These are phyloP conservation scores for Penicillium robsamsonii DNA, from an alignment of 495 filamentous ascomycete species.

Conservation along the genomic window DNA sequence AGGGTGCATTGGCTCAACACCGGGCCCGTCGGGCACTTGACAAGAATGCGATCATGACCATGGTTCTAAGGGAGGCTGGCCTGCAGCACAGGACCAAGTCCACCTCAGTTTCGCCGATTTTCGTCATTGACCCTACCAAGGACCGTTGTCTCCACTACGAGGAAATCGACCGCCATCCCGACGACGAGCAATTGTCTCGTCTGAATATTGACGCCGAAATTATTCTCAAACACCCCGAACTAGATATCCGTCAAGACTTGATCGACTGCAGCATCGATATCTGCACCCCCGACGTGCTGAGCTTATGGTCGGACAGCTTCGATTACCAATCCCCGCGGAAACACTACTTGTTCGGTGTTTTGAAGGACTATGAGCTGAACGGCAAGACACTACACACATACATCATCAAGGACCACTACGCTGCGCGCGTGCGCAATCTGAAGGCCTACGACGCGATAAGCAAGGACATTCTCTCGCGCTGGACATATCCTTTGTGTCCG, in stretches of 20 bases:
- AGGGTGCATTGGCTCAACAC: conserved; percentile 73
- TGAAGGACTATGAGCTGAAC: conserved; percentile 96
- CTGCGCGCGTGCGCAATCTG: conserved; percentile 78
- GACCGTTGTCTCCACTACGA: conserved; percentile 92
- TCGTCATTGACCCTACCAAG: conserved; percentile 77
- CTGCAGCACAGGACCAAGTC: conserved; percentile 69
- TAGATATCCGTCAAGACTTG: conserved; percentile 81
- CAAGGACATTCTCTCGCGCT: conserved; percentile 79
- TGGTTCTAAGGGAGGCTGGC: conserved; percentile 82
- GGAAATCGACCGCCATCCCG: conserved; percentile 53
- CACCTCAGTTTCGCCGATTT: conserved; percentile 71
- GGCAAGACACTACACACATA: conserved; percentile 94
- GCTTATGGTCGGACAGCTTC: conserved; percentile 95
- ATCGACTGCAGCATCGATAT: conserved; percentile 97
- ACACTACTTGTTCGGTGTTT: conserved; percentile 84
- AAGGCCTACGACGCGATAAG: conserved; percentile 90
- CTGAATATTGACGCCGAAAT: conserved; percentile 73
- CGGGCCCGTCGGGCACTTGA: conserved; percentile 76
- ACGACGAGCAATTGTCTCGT: conserved; percentile 49
- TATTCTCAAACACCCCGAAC: conserved; percentile 58
- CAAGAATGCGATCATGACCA: conserved; percentile 98
- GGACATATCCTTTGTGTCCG: conserved; percentile 91
- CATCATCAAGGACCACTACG: conserved; percentile 72
- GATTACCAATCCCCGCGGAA: conserved; percentile 87
- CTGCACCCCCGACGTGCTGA: conserved; percentile 91